Evolutionary conservation across 148 eudicot species (phyloP).

Genomic region (Pouteria glomerata): DNA sequence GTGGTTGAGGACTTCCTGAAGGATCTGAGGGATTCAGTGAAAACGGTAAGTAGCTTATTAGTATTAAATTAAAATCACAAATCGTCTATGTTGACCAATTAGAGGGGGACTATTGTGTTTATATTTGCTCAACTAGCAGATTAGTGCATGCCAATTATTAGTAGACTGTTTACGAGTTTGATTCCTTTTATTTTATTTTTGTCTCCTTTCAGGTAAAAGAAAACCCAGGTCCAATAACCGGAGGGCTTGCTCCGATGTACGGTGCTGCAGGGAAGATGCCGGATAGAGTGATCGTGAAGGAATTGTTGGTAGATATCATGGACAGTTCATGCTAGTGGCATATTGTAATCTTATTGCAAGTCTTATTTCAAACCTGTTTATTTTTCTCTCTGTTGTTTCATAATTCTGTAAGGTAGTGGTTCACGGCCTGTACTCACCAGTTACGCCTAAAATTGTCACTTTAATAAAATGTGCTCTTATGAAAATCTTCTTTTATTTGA

Average conservation of each 20-base stretch:
- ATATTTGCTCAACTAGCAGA: no score
- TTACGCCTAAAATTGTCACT: not conserved
- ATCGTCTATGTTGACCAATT: not conserved
- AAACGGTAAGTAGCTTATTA: conserved; percentile 51
- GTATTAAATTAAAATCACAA: not conserved
- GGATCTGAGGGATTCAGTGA: conserved; percentile 67
- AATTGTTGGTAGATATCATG: conserved; percentile 85
- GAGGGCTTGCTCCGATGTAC: conserved; percentile 96
- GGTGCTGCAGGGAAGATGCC: conserved; percentile 99
- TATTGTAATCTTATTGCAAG: no score
- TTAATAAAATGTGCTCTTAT: not conserved
- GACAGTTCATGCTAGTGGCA: conserved; percentile 55
- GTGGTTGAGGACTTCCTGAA: conserved; percentile 66
- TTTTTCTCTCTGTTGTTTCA: not conserved
- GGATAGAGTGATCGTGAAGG: conserved; percentile 82
- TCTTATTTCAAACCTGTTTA: not conserved
- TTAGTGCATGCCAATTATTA: not conserved
- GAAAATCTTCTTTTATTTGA: no score
- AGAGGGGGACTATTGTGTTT: not conserved
- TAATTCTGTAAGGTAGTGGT: not conserved
- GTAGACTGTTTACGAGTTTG: not conserved
- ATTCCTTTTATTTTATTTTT: conserved; percentile 3
- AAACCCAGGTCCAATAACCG: conserved; percentile 85
- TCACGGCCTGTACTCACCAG: not conserved
- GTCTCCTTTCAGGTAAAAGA: conserved; percentile 47